Base-by-base conservation (phyloP, 1,284 basidiomycete genomes). In the Hemileccinum hortonii region DNA sequence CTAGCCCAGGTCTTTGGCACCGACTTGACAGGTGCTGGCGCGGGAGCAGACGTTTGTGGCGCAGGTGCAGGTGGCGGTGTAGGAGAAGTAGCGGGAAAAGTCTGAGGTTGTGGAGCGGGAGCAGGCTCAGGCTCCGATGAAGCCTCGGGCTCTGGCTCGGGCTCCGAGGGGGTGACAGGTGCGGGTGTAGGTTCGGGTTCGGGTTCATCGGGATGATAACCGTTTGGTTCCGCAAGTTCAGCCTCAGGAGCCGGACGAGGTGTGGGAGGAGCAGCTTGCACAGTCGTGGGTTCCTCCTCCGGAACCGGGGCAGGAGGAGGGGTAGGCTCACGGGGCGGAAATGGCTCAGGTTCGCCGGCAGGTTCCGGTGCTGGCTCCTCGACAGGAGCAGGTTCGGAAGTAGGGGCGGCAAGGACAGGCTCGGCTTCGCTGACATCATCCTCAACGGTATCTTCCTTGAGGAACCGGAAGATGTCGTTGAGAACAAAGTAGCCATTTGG, bases 391-490 rank as follows among this genome's bases (percentile, higher is more conserved):
- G 73, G 63, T 47, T 72, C 64, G 32, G 73, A 65, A 43, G 68
- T 66, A n/a, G 71, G 57, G n/a, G 69, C 54, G 2, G 64, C 56
- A 15, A 62, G 58, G 35, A 49, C 56, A 32, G 57, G 62, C 8
- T 74, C 73, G 11, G 70, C 60, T 52, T 81, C 81, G 52, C 73
- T 73, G 55, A 73, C 79, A 53, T 91, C 89, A 51, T 91, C 92
- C 59, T 91, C 90, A 57, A 92, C 89, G 36, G 84, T 79, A 65
- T 98, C 95, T 75, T 98, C 95, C 78, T 97, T 97, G 60, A 99
- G 79, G 81, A 96, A 98, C 58, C 96, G 90, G 87, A 99, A 99
- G 76, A 99, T 98, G 76, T 99, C 97, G 75, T 99, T 99, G 72
- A 99, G 86, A 57, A 99, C 97, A 73, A 94, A 99, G 80, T 98